These are phyloP conservation scores for Chlorociboria aeruginascens DNA, from an alignment of 495 filamentous ascomycete species.

Conservation along the genomic window DNA sequence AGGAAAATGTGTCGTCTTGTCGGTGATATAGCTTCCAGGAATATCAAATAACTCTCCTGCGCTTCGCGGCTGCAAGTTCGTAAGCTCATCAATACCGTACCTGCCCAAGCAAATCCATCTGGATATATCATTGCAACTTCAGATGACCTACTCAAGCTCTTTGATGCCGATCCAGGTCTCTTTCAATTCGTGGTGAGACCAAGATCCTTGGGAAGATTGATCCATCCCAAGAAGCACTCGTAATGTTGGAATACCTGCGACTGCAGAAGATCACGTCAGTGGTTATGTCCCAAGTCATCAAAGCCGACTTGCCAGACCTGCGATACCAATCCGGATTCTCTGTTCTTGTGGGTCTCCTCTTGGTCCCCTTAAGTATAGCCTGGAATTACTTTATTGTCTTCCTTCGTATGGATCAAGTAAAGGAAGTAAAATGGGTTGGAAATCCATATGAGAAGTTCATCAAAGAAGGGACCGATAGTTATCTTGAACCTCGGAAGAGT, in stretches of 20 bases:
- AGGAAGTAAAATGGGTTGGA: constrained; percentile 82
- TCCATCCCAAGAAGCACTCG: constrained; percentile 73
- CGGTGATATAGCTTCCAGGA: constrained; percentile 75
- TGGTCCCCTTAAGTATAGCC: constrained; percentile 68
- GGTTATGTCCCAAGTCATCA: constrained; percentile 64
- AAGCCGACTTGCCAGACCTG: constrained; percentile 72
- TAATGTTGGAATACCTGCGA: constrained; percentile 75
- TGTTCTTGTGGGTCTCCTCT: constrained; percentile 66
- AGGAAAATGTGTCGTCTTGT: constrained; percentile 91
- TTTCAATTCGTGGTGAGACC: constrained; percentile 79
- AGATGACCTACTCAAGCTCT: constrained; percentile 74
- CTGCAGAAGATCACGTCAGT: constrained; percentile 68
- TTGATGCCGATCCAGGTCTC: constrained; percentile 82
- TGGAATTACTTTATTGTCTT: constrained; percentile 88
- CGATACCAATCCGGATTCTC: constrained; percentile 70
- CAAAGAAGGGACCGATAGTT: constrained; percentile 53
- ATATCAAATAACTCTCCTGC: constrained; percentile 83
- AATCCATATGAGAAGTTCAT: constrained; percentile 81
- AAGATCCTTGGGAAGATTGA: constrained; percentile 70
- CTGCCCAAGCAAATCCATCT: constrained; percentile 71
- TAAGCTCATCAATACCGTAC: constrained; percentile 68
- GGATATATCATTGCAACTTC: constrained; percentile 90
- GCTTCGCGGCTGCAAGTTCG: constrained; percentile 71
- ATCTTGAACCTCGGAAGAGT: constrained; percentile 63
- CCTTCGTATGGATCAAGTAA: constrained; percentile 68